phyloP scores from a whole-genome alignment of 441 rosid species.

The Eruca vesicaria region DNA sequence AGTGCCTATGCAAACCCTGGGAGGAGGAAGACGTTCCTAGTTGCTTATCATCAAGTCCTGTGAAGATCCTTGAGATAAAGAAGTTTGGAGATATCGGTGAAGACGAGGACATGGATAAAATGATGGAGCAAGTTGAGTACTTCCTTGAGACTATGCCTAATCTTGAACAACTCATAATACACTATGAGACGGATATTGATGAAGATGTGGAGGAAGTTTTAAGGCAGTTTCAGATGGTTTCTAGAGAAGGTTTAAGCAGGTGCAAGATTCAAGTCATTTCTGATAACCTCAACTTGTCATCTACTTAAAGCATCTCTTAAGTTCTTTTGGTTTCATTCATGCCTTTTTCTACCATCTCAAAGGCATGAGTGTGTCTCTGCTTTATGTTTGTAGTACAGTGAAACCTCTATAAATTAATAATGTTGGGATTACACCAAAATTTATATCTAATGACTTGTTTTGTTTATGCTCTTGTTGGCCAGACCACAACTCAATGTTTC shows the following conservation, averaged over 20 bases:
- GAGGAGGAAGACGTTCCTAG: background rate
- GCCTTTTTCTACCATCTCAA: background rate
- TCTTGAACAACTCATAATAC: conserved; percentile 9
- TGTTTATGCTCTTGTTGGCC: background rate
- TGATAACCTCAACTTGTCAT: conserved; percentile 6
- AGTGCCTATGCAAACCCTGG: background rate
- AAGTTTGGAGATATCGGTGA: conserved; percentile 9
- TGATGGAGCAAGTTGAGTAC: conserved; percentile 17
- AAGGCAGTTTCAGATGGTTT: background rate
- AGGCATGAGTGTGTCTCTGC: background rate
- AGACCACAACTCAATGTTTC: background rate
- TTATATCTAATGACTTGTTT: background rate
- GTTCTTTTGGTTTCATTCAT: background rate
- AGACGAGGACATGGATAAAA: conserved; percentile 4
- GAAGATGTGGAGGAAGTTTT: conserved; percentile 19
- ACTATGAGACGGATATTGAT: background rate
- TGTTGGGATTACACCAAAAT: too few relatives aligned
- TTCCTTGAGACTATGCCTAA: conserved; percentile 8
- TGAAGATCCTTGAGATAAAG: background rate
- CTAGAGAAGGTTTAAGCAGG: conserved; percentile 15
- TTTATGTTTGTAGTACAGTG: background rate
- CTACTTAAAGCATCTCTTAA: background rate
- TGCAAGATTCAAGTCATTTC: conserved; percentile 10
- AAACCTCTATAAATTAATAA: too few relatives aligned
- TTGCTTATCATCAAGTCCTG: conserved; percentile 16